Evolutionary conservation across 208 protist genomes (phyloP).

Genomic region (Acanthamoeba culbertsoni): DNA sequence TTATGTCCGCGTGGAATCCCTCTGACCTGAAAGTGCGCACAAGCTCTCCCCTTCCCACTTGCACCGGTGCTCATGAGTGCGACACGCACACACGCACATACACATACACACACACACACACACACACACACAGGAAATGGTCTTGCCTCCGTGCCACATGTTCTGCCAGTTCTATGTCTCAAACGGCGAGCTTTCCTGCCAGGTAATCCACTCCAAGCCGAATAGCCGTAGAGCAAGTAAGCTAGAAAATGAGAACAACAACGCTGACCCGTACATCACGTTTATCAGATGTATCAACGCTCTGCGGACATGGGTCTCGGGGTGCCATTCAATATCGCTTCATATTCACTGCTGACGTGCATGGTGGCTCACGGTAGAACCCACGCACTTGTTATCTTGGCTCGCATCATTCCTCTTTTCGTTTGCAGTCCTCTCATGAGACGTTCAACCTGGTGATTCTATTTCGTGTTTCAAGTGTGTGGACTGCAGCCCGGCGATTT

Average conservation of each 20-base stretch:
- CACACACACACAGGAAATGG: conserved; percentile 91
- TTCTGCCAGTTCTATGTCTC: conserved; percentile 97
- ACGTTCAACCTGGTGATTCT: too few species aligned
- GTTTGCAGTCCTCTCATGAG: too few species aligned
- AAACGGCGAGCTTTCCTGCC: conserved; percentile 93
- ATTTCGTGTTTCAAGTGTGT: conserved; percentile 80
- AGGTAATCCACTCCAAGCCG: conserved; percentile 79
- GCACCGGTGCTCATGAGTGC: background rate
- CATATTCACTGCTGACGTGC: conserved; percentile 93
- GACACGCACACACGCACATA: conserved; percentile 72
- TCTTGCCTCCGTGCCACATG: conserved; percentile 97
- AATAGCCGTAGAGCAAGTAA: too few species aligned
- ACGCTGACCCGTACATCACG: background rate
- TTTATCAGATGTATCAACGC: conserved; percentile 83
- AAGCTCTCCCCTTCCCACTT: background rate
- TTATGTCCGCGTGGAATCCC: conserved; percentile 98
- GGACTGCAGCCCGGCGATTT: conserved; percentile 95
- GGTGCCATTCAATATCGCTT: conserved; percentile 99
- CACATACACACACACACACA: background rate
- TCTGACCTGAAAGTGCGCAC: conserved; percentile 64
- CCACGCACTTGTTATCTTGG: background rate
- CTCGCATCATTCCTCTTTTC: background rate
- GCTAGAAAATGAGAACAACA: too few species aligned
- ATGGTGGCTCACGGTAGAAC: conserved; percentile 70
- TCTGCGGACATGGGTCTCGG: conserved; percentile 91